Base-by-base conservation (phyloP, 1,139 yeast genomes). In the Hyphopichia wangnamkhiaoensis region DNA sequence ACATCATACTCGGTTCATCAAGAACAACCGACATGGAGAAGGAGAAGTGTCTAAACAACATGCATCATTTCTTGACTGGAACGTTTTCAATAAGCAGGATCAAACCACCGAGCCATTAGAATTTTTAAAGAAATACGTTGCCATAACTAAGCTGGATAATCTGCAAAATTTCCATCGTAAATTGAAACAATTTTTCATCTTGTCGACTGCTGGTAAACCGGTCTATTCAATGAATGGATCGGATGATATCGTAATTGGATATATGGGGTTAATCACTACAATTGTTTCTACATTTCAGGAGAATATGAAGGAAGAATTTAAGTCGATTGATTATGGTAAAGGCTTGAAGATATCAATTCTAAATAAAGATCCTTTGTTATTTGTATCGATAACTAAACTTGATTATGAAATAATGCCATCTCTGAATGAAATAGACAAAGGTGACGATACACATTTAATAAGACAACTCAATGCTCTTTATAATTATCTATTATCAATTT, bases 181-280 rank as follows among this genome's bases (percentile, higher is more conserved):
- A 34, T 61, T 72, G 37, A 86, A 85, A 58, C 94, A 86, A 40
- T 89, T 86, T 52, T 81, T 90, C 47, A 80, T 93, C 5, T 68
- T 93, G n/a, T 89, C 96, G 0, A 67, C 83, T 2, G 96, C 98
- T 0, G 98, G 98, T 0, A 93, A 93, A 58, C 97, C 96, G 1
- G 86, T 93, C 6, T 93, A 84, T 59, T 79, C 95, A 1, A 71
- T 85, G 71, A 76, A 83, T 54, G 96, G 96, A 3, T 65, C 80
- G 0, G 95, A 89, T 44, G 83, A 80, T 36, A 63, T 82, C 19
- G 70, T 85, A 1, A 68, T 86, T 35, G 88, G 93, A 1, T 85
- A 86, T 53, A 80, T 87, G 68, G 94, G 93, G 1, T 66, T 84
- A 2, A 68, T 84, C 5, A 86, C 86, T 39, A 82, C 91, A 0